Evolutionary conservation across 345 rosid species (phyloP).

Genomic region (Pugionium dolabratum): DNA sequence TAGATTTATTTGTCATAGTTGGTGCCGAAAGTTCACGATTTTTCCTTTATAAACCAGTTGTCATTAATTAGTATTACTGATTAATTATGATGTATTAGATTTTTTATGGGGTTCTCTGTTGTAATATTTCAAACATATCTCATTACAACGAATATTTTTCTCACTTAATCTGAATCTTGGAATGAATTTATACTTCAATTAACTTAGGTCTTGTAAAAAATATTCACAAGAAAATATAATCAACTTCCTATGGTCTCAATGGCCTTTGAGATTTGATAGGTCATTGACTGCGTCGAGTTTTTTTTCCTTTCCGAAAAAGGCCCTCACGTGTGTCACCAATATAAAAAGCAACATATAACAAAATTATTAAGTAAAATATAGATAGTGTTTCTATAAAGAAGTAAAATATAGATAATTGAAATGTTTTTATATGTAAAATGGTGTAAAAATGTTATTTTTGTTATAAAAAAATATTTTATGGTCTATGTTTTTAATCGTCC

Average conservation of each 20-base stretch:
- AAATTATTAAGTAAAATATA: neutral
- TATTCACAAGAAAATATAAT: neutral
- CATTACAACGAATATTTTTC: no score
- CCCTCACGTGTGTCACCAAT: conserved; percentile 37
- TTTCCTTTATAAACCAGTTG: no score
- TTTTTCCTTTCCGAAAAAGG: neutral
- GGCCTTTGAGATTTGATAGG: conserved; percentile 25
- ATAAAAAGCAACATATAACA: conserved; percentile 8
- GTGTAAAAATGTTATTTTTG: no score
- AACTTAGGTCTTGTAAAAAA: neutral
- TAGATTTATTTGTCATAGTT: neutral
- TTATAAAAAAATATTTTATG: neutral
- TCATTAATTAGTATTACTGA: no score
- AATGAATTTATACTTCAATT: no score
- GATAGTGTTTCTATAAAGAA: no score
- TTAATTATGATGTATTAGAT: no score
- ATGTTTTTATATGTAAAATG: no score
- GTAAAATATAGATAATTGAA: no score
- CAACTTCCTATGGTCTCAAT: conserved; percentile 13
- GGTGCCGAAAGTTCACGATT: neutral
- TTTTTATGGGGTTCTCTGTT: no score
- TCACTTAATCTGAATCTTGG: no score
- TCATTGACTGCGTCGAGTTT: conserved; percentile 30
- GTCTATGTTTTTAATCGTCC: conserved; percentile 34
- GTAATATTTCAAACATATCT: no score